Conservation (phyloP, 2,329 filamentous ascomycete genomes). For the Sclerotinia subarctica region DNA sequence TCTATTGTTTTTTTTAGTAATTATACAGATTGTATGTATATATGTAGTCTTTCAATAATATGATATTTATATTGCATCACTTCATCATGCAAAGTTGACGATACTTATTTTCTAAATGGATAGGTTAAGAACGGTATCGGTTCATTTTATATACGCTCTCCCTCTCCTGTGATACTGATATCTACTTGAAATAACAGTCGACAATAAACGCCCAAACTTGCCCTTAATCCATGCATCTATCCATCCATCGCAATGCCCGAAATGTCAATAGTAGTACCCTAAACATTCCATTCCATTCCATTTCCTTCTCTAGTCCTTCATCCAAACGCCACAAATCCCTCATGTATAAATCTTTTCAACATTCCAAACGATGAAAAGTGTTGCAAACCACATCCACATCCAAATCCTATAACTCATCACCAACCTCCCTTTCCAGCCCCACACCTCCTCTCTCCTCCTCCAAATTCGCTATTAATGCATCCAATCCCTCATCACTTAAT, state of each 20-base stretch:
- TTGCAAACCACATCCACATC: no score
- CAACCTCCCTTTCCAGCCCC: conserved; percentile 10
- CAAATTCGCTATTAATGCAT: conserved; percentile 32
- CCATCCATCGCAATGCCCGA: background rate
- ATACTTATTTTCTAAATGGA: background rate
- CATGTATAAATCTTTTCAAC: no score
- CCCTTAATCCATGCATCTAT: no score
- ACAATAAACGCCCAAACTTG: background rate
- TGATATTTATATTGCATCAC: no score
- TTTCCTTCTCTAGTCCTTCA: background rate
- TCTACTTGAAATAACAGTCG: background rate
- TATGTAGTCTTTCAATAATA: no score
- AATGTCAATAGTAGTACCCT: background rate
- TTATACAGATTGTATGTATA: no score
- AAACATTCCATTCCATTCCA: background rate
- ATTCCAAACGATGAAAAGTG: background rate
- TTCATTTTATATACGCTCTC: background rate
- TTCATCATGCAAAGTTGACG: no score
- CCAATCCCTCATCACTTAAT: conserved; percentile 39
- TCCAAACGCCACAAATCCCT: background rate
- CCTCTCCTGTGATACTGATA: background rate
- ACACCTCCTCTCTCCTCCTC: conserved; percentile 26
- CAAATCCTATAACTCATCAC: background rate
- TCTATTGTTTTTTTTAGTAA: no score
- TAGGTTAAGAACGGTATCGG: background rate